phyloP scores from a whole-genome alignment of 2,329 filamentous ascomycete genomes.

The Chaetomium strumarium region DNA sequence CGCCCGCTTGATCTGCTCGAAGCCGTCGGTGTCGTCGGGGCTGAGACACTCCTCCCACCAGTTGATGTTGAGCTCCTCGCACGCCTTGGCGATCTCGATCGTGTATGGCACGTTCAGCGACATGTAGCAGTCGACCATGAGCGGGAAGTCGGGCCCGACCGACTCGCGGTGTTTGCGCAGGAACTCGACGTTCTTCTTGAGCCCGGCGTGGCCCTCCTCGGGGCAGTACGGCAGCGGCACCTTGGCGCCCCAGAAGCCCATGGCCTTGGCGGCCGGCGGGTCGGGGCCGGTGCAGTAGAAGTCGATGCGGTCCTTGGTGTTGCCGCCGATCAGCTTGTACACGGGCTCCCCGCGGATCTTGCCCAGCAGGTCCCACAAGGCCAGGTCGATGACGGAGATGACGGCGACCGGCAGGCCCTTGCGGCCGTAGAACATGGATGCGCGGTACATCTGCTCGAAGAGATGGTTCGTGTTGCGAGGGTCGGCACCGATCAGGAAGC shows the following conservation, averaged over 20 bases:
- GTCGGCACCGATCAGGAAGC: conserved; percentile 84
- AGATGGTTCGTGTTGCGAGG: conserved; percentile 85
- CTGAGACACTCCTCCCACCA: conserved; percentile 96
- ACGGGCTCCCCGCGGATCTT: conserved; percentile 91
- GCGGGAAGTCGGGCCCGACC: conserved; percentile 82
- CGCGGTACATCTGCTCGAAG: conserved; percentile 95
- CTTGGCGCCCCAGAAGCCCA: conserved; percentile 89
- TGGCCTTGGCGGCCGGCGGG: conserved; percentile 69
- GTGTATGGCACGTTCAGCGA: conserved; percentile 88
- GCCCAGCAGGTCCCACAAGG: conserved; percentile 85
- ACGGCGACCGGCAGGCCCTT: conserved; percentile 86
- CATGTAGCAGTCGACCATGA: conserved; percentile 98
- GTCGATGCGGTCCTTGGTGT: conserved; percentile 74
- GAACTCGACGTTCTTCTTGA: conserved; percentile 87
- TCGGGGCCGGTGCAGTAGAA: conserved; percentile 96
- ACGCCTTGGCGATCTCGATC: conserved; percentile 81
- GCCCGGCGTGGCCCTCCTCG: conserved; percentile 73
- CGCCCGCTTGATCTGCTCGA: conserved; percentile 81
- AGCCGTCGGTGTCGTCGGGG: conserved; percentile 88
- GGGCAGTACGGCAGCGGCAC: conserved; percentile 86
- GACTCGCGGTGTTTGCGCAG: conserved; percentile 76
- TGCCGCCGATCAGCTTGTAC: conserved; percentile 88
- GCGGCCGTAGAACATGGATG: conserved; percentile 92
- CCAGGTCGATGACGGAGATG: conserved; percentile 91
- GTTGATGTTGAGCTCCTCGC: conserved; percentile 79